Evolutionary conservation across 2,329 filamentous ascomycete genomes (phyloP).

Genomic region (Aspergillus chevalieri): DNA sequence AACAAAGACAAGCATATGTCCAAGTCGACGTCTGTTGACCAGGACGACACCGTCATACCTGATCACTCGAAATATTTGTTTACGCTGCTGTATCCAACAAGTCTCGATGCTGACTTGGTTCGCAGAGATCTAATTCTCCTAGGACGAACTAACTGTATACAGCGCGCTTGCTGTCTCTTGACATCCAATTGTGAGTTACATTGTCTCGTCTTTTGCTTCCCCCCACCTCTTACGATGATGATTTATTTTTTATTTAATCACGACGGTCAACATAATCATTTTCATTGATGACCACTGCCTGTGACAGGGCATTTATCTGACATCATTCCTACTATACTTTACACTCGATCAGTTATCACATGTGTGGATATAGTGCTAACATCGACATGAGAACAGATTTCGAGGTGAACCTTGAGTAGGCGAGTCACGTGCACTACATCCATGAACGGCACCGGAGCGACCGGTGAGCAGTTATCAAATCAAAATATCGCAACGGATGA

Average conservation of each 20-base stretch:
- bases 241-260: constrained; percentile 61
- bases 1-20: constrained; percentile 97
- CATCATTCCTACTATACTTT: constrained; percentile 2
- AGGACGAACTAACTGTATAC: background rate
- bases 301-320: constrained; percentile 60
- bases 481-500: background rate
- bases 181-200: constrained; percentile 16
- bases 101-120: constrained; percentile 23
- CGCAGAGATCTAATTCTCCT: constrained; percentile 10
- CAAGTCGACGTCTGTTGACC: constrained; percentile 52
- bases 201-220: constrained; percentile 1
- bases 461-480: background rate
- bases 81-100: constrained; percentile 11
- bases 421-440: no score
- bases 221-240: constrained; percentile 53
- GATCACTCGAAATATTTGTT: constrained; percentile 29
- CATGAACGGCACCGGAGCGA: no score
- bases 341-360: background rate
- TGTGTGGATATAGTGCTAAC: background rate
- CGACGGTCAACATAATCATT: constrained; percentile 80
- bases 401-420: background rate
- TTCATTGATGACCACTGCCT: constrained; percentile 72
- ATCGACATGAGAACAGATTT: background rate
- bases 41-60: constrained; percentile 52
- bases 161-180: constrained; percentile 1